A percentile compares a stretch with the other conserved stretches of the same genome.
Evolutionary conservation across 805 yeast genomes (phyloP).

Genomic region (Candida broadrunensis): DNA sequence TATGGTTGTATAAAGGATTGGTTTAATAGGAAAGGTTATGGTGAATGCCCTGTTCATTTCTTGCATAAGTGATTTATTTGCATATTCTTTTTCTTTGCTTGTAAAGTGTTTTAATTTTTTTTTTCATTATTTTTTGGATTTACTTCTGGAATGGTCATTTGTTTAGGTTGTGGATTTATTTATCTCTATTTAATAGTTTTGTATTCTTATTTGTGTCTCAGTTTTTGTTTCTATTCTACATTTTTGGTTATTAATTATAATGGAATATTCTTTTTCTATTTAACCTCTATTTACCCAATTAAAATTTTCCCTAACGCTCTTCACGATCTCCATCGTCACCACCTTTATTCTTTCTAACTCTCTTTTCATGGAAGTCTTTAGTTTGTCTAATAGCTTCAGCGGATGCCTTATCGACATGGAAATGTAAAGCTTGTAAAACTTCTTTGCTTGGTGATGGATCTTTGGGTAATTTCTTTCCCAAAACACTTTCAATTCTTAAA

Average conservation of each 20-base stretch:
- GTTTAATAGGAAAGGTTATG: constrained; percentile 82
- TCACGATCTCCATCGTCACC: constrained; percentile 35
- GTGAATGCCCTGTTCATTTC: constrained; percentile 82
- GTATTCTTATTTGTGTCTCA: too few species aligned
- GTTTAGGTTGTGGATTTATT: too few species aligned
- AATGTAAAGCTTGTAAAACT: constrained; percentile 72
- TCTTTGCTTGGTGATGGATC: constrained; percentile 73
- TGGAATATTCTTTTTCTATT: too few species aligned
- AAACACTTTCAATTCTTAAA: constrained; percentile 82
- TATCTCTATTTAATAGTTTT: too few species aligned
- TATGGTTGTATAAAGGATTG: constrained; percentile 87
- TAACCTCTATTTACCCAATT: background rate
- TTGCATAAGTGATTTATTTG: constrained; percentile 22
- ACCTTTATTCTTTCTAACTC: constrained; percentile 20
- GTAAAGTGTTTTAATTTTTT: background rate
- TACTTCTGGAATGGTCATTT: background rate
- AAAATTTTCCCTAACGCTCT: constrained; percentile 20
- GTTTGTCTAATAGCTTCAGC: constrained; percentile 84
- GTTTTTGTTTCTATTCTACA: too few species aligned
- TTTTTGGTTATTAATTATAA: too few species aligned
- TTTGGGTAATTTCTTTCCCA: constrained; percentile 79
- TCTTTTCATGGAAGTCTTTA: constrained; percentile 57
- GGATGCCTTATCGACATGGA: constrained; percentile 86
- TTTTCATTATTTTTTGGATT: background rate
- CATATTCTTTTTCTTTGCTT: background rate